Percentiles rank a stretch among this genome's conserved stretches.
Evolutionary conservation across 352 stramenopile genomes (phyloP).

Genomic region (Phytophthora agathidicida): DNA sequence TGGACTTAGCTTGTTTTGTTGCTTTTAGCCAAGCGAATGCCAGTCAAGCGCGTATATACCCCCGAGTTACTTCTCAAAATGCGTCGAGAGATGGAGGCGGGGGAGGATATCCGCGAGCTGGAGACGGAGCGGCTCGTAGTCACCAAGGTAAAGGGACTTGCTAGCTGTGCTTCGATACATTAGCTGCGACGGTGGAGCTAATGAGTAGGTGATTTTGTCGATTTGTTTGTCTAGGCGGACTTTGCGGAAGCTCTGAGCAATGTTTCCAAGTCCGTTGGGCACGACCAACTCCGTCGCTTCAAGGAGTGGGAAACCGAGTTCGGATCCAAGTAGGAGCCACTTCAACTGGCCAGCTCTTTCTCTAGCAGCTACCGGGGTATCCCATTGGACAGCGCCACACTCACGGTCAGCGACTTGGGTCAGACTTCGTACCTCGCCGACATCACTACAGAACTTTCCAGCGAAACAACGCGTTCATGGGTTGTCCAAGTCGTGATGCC

Average conservation of each 20-base stretch:
- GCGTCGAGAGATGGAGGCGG: constrained; percentile 47
- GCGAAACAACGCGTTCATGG: neutral
- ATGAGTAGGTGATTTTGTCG: neutral
- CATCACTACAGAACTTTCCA: constrained; percentile 1
- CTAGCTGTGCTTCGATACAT: neutral
- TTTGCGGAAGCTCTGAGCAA: constrained; percentile 79
- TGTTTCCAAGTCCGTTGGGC: constrained; percentile 83
- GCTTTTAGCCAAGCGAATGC: constrained; percentile 79
- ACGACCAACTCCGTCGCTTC: constrained; percentile 78
- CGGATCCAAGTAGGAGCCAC: constrained; percentile 67
- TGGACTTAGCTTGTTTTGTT: no score
- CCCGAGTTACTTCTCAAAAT: constrained; percentile 68
- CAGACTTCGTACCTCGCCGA: neutral
- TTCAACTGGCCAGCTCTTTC: constrained; percentile 12
- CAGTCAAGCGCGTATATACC: constrained; percentile 80
- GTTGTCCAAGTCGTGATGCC: neutral
- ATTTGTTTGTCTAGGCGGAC: constrained; percentile 21
- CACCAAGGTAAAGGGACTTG: constrained; percentile 46
- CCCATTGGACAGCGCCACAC: constrained; percentile 17
- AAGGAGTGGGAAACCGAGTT: constrained; percentile 83
- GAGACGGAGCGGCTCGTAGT: constrained; percentile 67
- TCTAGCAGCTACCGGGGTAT: constrained; percentile 3
- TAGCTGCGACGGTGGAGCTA: neutral
- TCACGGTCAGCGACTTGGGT: constrained; percentile 2
- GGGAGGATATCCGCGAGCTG: constrained; percentile 44